phyloP scores from a whole-genome alignment of 305 asterid genomes.

The Coffea humblotiana region DNA sequence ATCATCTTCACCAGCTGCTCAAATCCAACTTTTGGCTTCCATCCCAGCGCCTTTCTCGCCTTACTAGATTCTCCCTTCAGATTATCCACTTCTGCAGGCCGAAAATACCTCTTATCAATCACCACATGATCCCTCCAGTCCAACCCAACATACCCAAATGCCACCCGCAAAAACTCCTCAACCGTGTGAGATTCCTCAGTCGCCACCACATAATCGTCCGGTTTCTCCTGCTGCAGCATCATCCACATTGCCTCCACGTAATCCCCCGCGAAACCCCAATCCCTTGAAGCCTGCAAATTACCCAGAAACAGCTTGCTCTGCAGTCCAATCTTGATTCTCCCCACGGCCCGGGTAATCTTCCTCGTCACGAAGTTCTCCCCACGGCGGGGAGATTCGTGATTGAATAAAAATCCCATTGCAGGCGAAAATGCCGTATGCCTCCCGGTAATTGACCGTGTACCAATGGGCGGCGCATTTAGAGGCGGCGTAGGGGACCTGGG shows the following conservation, averaged over 20 bases:
- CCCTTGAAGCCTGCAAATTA: conserved; percentile 80
- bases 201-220: conserved; percentile 97
- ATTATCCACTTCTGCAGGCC: conserved; percentile 94
- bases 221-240: conserved; percentile 95
- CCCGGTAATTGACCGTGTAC: conserved; percentile 98
- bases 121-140: conserved; percentile 82
- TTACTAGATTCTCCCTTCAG: conserved; percentile 82
- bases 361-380: conserved; percentile 97
- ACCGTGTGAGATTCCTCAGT: conserved; percentile 96
- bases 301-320: conserved; percentile 91
- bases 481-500: conserved; percentile 92
- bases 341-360: conserved; percentile 93
- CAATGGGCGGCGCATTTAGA: conserved; percentile 97
- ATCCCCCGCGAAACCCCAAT: conserved; percentile 97
- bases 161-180: conserved; percentile 71
- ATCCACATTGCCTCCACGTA: conserved; percentile 99
- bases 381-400: conserved; percentile 86
- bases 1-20: conserved; percentile 96
- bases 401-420: conserved; percentile 91
- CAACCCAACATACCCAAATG: conserved; percentile 75
- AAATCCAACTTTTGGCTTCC: conserved; percentile 92
- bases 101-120: conserved; percentile 78
- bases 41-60: conserved; percentile 73
- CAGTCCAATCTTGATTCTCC: conserved; percentile 84
- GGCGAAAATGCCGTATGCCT: conserved; percentile 84